A percentile compares a stretch with the other conserved stretches of the same genome.
Evolutionary conservation across 140 eudicot species (phyloP).

Genomic region (Anethum foeniculum): DNA sequence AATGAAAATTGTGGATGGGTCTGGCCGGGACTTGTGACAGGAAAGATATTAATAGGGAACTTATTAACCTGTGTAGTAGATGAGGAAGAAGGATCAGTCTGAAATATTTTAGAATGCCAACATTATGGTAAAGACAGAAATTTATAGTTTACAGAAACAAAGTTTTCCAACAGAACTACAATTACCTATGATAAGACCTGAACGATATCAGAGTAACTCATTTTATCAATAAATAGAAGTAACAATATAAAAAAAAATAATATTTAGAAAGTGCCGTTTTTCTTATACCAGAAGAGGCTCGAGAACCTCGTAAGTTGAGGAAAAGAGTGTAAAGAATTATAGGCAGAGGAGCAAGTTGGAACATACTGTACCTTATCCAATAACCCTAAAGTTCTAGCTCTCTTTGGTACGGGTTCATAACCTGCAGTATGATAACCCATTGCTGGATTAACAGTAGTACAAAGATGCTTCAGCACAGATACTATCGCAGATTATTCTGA

Average conservation of each 20-base stretch:
- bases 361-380: constrained; percentile 41
- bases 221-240: neutral
- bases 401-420: constrained; percentile 37
- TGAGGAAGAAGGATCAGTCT: neutral
- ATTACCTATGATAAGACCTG: neutral
- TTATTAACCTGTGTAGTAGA: constrained; percentile 30
- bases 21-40: constrained; percentile 30
- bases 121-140: neutral
- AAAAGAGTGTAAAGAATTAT: neutral
- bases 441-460: constrained; percentile 36
- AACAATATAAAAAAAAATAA: neutral
- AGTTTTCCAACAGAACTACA: neutral
- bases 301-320: neutral
- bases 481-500: neutral
- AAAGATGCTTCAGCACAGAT: constrained; percentile 29
- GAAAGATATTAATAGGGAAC: constrained; percentile 35
- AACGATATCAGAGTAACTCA: neutral
- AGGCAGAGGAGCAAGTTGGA: neutral
- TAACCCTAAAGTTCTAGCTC: constrained; percentile 49
- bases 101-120: neutral
- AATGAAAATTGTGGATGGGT: constrained; percentile 22
- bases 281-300: neutral
- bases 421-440: constrained; percentile 45
- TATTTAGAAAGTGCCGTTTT: neutral
- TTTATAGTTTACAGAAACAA: neutral